Percentiles rank a stretch among this genome's conserved stretches.
phyloP scores from a whole-genome alignment of 1,284 basidiomycete species.

The Porodaedalea pini region DNA sequence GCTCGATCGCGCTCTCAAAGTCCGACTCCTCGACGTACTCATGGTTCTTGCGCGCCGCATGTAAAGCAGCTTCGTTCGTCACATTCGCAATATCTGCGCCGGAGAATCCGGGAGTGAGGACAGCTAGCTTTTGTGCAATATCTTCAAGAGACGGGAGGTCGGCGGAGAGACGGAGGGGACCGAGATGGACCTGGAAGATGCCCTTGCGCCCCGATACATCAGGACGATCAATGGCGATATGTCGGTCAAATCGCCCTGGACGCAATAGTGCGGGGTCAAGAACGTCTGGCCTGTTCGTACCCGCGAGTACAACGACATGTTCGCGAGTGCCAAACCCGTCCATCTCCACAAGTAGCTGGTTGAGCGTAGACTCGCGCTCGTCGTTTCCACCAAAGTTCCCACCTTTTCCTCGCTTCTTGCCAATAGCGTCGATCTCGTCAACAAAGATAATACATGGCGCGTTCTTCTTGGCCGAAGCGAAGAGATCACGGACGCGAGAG shows the following conservation, averaged over 20 bases:
- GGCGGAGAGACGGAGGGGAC: slow-evolving; percentile 72
- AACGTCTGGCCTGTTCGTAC: slow-evolving; percentile 96
- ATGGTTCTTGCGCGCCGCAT: slow-evolving; percentile 84
- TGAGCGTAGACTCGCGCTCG: slow-evolving; percentile 96
- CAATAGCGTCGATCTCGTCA: slow-evolving; percentile 98
- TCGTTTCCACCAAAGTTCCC: slow-evolving; percentile 93
- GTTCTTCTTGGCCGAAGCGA: slow-evolving; percentile 95
- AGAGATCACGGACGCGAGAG: slow-evolving; percentile 94
- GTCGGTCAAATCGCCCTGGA: slow-evolving; percentile 96
- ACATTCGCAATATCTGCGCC: slow-evolving; percentile 99
- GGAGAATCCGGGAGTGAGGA: slow-evolving; percentile 96
- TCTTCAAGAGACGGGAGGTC: slow-evolving; percentile 55
- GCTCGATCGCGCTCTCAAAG: slow-evolving; percentile 97
- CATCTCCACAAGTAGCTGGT: slow-evolving; percentile 99
- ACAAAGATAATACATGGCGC: slow-evolving; percentile 98
- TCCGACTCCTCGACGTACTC: slow-evolving; percentile 81
- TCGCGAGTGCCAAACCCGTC: slow-evolving; percentile 96
- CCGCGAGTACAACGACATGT: slow-evolving; percentile 94
- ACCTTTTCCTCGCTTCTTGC: slow-evolving; percentile 89
- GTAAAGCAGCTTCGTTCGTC: slow-evolving; percentile 95
- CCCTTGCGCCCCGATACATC: slow-evolving; percentile 92
- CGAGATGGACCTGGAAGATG: slow-evolving; percentile 92
- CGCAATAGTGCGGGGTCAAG: slow-evolving; percentile 94
- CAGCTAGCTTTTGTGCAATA: slow-evolving; percentile 89
- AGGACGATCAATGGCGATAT: slow-evolving; percentile 93